A percentile compares a stretch with the other conserved stretches of the same genome.
Evolutionary conservation across 306 rosid genomes (phyloP).

Genomic region (Cyamopsis tetragonoloba): DNA sequence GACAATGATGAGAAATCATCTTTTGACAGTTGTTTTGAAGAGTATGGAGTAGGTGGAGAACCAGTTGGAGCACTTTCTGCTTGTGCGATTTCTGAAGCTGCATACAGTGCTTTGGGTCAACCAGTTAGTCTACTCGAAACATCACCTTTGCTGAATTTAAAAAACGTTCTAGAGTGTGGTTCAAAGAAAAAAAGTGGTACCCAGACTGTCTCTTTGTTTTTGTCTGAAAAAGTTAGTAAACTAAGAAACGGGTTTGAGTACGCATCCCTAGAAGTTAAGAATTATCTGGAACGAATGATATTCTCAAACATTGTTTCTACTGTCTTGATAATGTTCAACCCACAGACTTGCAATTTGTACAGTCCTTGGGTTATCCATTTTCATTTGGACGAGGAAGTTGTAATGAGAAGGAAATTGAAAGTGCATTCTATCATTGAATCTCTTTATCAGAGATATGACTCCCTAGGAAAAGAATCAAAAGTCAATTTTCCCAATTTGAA

Average conservation of each 20-base stretch:
- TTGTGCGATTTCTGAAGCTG: constrained; percentile 95
- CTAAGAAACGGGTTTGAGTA: constrained; percentile 71
- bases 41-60: constrained; percentile 48
- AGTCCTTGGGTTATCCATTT: constrained; percentile 96
- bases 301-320: constrained; percentile 66
- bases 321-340: constrained; percentile 66
- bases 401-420: constrained; percentile 49
- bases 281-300: constrained; percentile 65
- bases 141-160: constrained; percentile 86
- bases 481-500: constrained; percentile 41
- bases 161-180: constrained; percentile 84
- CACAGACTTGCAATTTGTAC: constrained; percentile 36
- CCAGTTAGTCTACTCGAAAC: constrained; percentile 90
- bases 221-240: constrained; percentile 62
- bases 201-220: constrained; percentile 64
- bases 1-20: constrained; percentile 31
- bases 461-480: constrained; percentile 35
- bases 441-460: constrained; percentile 44
- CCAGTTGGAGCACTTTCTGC: constrained; percentile 93
- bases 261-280: constrained; percentile 77
- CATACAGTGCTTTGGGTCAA: constrained; percentile 94
- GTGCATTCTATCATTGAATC: constrained; percentile 55
- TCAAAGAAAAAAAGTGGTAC: constrained; percentile 48
- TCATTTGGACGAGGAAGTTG: constrained; percentile 61
- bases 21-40: constrained; percentile 14